Conservation (phyloP, 192 early-diverging fungal genomes). For the Gigaspora rosea region DNA sequence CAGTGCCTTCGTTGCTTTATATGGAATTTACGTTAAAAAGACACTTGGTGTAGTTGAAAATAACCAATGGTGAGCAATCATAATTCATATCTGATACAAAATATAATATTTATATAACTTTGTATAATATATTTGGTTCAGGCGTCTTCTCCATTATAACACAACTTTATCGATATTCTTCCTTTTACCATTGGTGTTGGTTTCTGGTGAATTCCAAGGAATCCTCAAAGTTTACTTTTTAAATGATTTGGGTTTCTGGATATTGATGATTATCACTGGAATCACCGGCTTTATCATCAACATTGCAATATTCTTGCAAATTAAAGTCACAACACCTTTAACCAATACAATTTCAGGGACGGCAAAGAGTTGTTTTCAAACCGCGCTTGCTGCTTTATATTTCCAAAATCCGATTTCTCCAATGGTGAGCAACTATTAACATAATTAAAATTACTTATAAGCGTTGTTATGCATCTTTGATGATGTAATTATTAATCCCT, state of each 20-base stretch:
- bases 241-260: constrained; percentile 55
- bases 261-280: constrained; percentile 63
- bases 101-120: neutral
- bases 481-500: neutral
- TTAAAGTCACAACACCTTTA: constrained; percentile 68
- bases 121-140: constrained; percentile 10
- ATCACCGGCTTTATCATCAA: constrained; percentile 68
- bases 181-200: constrained; percentile 55
- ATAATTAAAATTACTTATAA: neutral
- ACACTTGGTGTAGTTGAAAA: constrained; percentile 60
- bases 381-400: constrained; percentile 59
- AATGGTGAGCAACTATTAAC: constrained; percentile 44
- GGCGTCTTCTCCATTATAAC: constrained; percentile 68
- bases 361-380: constrained; percentile 69
- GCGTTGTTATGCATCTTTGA: neutral
- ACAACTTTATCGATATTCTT: constrained; percentile 62
- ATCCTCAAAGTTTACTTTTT: constrained; percentile 55
- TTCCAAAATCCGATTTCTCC: constrained; percentile 63
- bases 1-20: constrained; percentile 65
- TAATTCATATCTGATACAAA: neutral
- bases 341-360: constrained; percentile 73
- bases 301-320: constrained; percentile 70
- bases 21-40: constrained; percentile 73
- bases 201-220: constrained; percentile 59
- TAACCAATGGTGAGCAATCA: constrained; percentile 59